Evolutionary conservation across 2,329 filamentous ascomycete genomes (phyloP).

Genomic region (Harringtonia lauricola): DNA sequence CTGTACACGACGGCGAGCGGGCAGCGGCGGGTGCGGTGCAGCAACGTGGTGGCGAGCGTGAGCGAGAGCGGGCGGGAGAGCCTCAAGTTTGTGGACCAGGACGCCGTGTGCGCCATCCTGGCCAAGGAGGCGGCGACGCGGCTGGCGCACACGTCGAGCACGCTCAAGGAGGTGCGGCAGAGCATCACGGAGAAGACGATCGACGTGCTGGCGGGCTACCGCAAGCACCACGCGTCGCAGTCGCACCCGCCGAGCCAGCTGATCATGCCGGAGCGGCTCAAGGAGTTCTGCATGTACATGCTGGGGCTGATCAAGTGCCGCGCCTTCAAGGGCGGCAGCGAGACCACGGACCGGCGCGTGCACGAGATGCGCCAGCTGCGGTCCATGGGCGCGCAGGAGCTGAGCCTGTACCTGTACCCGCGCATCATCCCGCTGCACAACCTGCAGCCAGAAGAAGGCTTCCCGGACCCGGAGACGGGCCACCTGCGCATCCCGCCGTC

Average conservation of each 20-base stretch:
- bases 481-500: slow-evolving; percentile 75
- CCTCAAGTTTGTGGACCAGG: slow-evolving; percentile 92
- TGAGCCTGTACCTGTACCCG: slow-evolving; percentile 89
- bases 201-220: slow-evolving; percentile 82
- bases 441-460: slow-evolving; percentile 76
- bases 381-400: slow-evolving; percentile 73
- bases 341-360: slow-evolving; percentile 80
- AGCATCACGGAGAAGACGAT: slow-evolving; percentile 84
- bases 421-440: slow-evolving; percentile 89
- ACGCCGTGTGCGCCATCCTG: slow-evolving; percentile 78
- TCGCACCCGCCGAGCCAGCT: slow-evolving; percentile 83
- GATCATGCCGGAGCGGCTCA: slow-evolving; percentile 88
- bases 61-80: slow-evolving; percentile 73
- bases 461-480: slow-evolving; percentile 76
- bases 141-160: slow-evolving; percentile 56
- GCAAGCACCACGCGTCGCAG: slow-evolving; percentile 78
- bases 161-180: slow-evolving; percentile 75
- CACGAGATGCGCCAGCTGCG: slow-evolving; percentile 88
- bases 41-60: slow-evolving; percentile 86
- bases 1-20: slow-evolving; percentile 89
- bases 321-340: slow-evolving; percentile 85
- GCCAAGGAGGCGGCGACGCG: slow-evolving; percentile 92
- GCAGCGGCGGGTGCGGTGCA: slow-evolving; percentile 82
- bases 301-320: slow-evolving; percentile 81
- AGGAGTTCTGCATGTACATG: slow-evolving; percentile 95